phyloP scores from a whole-genome alignment of 306 rosid genomes.

The Echinosophora koreensis region DNA sequence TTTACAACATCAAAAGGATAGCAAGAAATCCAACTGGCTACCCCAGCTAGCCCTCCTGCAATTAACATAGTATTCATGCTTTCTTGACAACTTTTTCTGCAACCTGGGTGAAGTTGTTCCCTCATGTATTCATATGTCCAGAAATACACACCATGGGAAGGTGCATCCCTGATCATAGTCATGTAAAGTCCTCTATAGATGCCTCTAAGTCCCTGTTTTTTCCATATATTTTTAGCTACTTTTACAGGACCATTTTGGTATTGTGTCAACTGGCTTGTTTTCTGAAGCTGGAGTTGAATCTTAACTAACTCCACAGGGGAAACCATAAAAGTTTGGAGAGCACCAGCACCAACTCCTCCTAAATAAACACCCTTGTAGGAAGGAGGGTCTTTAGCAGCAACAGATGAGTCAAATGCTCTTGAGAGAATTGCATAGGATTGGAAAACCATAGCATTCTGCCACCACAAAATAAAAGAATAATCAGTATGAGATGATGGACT shows the following conservation, averaged over 20 bases:
- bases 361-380: slow-evolving; percentile 75
- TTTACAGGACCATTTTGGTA: slow-evolving; percentile 46
- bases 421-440: slow-evolving; percentile 80
- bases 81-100: slow-evolving; percentile 70
- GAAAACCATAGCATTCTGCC: slow-evolving; percentile 87
- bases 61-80: slow-evolving; percentile 70
- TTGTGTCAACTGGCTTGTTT: too few relatives aligned
- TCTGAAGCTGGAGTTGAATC: slow-evolving; percentile 74
- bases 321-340: slow-evolving; percentile 70
- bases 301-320: slow-evolving; percentile 81
- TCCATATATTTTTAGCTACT: slow-evolving; percentile 64
- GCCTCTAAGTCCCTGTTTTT: slow-evolving; percentile 70
- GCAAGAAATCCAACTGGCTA: slow-evolving; percentile 82
- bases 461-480: slow-evolving; percentile 7
- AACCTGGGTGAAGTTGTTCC: slow-evolving; percentile 84
- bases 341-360: slow-evolving; percentile 83
- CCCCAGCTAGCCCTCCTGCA: slow-evolving; percentile 87
- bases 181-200: slow-evolving; percentile 73
- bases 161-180: slow-evolving; percentile 76
- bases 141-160: slow-evolving; percentile 75
- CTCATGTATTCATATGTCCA: slow-evolving; percentile 81
- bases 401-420: slow-evolving; percentile 60
- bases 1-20: slow-evolving; percentile 86
- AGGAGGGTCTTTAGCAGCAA: slow-evolving; percentile 65
- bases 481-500: neutral